A percentile compares a stretch with the other conserved stretches of the same genome.
Conservation (phyloP, 2,329 filamentous ascomycete species). For the Penicillium oxalicum region DNA sequence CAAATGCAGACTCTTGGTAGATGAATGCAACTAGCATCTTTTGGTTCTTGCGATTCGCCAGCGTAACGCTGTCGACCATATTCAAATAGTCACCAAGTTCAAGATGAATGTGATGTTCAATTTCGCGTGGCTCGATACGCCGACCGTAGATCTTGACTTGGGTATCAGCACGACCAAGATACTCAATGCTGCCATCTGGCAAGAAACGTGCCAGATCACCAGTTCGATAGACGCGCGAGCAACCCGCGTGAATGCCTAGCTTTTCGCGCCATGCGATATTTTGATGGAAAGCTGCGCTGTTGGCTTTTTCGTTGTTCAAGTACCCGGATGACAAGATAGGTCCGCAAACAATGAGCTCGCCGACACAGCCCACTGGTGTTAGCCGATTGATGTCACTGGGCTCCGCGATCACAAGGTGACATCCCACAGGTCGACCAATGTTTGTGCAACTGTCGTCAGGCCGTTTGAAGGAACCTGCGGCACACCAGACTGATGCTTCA, state of each 20-base stretch:
- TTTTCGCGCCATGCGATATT: slow-evolving; percentile 12
- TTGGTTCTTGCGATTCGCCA: slow-evolving; percentile 25
- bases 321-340: slow-evolving; percentile 39
- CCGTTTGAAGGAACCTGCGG: slow-evolving; percentile 4
- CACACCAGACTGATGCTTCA: slow-evolving; percentile 5
- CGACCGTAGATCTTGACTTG: slow-evolving; percentile 30
- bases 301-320: slow-evolving; percentile 26
- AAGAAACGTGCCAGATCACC: slow-evolving; percentile 28
- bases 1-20: slow-evolving; percentile 5
- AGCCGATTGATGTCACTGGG: slow-evolving; percentile 10
- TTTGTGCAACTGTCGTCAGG: slow-evolving; percentile 11
- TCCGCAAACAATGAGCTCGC: slow-evolving; percentile 41
- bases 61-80: slow-evolving; percentile 44
- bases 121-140: slow-evolving; percentile 26
- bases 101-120: slow-evolving; percentile 27
- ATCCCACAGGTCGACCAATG: slow-evolving; percentile 12
- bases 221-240: slow-evolving; percentile 23
- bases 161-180: slow-evolving; percentile 25
- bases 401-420: slow-evolving; percentile 20
- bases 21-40: slow-evolving; percentile 24
- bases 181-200: slow-evolving; percentile 18
- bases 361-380: slow-evolving; percentile 19
- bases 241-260: not conserved
- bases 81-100: slow-evolving; percentile 19
- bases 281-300: slow-evolving; percentile 21